Conservation (phyloP, 495 filamentous ascomycete species). For the Emericellopsis terricola region DNA sequence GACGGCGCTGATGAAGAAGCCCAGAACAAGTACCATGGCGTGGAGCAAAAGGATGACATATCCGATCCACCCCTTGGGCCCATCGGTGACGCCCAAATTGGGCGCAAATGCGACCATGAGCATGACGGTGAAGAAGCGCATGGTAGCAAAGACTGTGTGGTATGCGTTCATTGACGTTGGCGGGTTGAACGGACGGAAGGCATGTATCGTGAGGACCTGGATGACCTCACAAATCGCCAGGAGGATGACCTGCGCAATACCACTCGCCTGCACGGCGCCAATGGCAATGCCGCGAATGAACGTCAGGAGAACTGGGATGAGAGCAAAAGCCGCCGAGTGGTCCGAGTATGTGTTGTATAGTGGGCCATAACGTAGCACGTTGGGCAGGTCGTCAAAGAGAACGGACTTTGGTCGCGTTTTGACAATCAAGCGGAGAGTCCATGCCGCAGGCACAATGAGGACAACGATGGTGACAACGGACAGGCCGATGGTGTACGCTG, state of each 20-base stretch:
- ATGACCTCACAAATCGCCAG: slow-evolving; percentile 90
- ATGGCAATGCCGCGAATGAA: slow-evolving; percentile 77
- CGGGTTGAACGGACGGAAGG: slow-evolving; percentile 75
- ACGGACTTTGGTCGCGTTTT: slow-evolving; percentile 64
- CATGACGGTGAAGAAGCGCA: slow-evolving; percentile 63
- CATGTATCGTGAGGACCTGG: slow-evolving; percentile 69
- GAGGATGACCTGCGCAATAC: slow-evolving; percentile 79
- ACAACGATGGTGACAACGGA: slow-evolving; percentile 57
- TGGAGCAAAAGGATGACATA: slow-evolving; percentile 83
- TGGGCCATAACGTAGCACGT: slow-evolving; percentile 76
- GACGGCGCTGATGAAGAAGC: slow-evolving; percentile 82
- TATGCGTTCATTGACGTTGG: slow-evolving; percentile 97
- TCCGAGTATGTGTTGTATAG: slow-evolving; percentile 98
- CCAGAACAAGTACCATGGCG: slow-evolving; percentile 72
- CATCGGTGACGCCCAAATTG: slow-evolving; percentile 54
- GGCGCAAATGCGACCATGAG: slow-evolving; percentile 80
- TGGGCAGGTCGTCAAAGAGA: slow-evolving; percentile 84
- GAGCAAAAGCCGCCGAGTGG: slow-evolving; percentile 63
- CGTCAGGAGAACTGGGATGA: slow-evolving; percentile 69
- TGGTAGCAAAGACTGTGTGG: slow-evolving; percentile 63
- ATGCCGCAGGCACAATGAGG: slow-evolving; percentile 53
- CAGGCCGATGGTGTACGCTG: slow-evolving; percentile 47
- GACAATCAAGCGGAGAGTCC: slow-evolving; percentile 62
- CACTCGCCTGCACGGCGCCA: slow-evolving; percentile 81
- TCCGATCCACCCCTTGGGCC: slow-evolving; percentile 81